Evolutionary conservation across 2,329 filamentous ascomycete genomes (phyloP).

Genomic region (Thermoascus crustaceus): DNA sequence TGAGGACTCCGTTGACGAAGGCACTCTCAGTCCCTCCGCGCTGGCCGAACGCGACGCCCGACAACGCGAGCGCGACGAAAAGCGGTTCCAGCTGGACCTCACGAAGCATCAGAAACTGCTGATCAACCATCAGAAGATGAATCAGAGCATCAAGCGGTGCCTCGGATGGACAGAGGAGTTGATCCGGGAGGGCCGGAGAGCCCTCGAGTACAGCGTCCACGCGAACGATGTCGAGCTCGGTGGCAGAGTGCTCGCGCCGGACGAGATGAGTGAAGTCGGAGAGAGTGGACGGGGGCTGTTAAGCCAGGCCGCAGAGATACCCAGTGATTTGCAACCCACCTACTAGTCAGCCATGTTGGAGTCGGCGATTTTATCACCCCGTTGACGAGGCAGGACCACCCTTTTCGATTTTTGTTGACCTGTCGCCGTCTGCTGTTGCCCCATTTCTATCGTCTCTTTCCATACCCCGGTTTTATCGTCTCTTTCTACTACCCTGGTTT

Average conservation of each 20-base stretch:
- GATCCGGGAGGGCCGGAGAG: conserved; percentile 80
- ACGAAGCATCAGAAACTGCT: conserved; percentile 82
- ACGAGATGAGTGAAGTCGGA: conserved; percentile 46
- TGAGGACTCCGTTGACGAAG: conserved; percentile 30
- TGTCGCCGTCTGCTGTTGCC: no score
- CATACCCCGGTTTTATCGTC: no score
- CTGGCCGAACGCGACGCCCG: conserved; percentile 34
- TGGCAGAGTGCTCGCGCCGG: conserved; percentile 64
- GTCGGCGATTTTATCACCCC: no score
- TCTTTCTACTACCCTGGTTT: no score
- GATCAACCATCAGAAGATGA: conserved; percentile 87
- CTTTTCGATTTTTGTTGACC: no score
- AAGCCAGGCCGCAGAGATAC: conserved; percentile 20
- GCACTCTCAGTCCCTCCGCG: conserved; percentile 26
- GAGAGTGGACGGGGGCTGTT: conserved; percentile 26
- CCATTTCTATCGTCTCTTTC: no score
- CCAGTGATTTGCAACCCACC: no score
- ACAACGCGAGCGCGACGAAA: conserved; percentile 67
- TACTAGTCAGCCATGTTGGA: no score
- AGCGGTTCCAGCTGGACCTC: conserved; percentile 74
- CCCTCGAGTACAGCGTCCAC: conserved; percentile 71
- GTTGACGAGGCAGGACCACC: no score
- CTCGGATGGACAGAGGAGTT: conserved; percentile 83
- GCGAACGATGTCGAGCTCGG: conserved; percentile 74
- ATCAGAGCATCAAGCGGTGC: conserved; percentile 85